Base-by-base conservation (phyloP, 2,329 filamentous ascomycete species). In the Pseudocercospora eumusae region DNA sequence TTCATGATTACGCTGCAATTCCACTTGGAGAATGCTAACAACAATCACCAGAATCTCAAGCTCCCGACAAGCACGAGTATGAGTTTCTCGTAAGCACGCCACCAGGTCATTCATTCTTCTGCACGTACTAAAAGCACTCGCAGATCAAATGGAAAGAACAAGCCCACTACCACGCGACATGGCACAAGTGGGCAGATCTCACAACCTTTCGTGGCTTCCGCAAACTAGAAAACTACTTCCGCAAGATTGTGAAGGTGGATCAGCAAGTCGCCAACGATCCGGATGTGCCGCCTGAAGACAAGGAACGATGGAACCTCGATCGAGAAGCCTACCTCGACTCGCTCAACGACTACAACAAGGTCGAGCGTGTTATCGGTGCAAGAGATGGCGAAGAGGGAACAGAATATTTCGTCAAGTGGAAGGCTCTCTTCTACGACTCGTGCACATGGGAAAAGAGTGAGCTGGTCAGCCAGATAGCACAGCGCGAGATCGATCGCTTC, bases 131-230 rank as follows among this genome's bases (percentile, higher is more conserved):
- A 74, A 66, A 53, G 42, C 53, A 36, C 54, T 18, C 83, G 70
- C 85, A 88, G 77, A 92, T 99, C 77, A 99, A 99, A 80, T 99
- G 96, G 95, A 91, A 97, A 77, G 91, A 89, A 68, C 91, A 92
- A 77, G 96, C 95, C 10, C 92, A 99, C 75, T 88, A 96, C 69
- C 95, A 99, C 79, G 91, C 96, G 60, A 96, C 92, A 0, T 99
- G 95, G 93, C 93, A 98, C 76, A 88, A 87, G 0, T 88, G 88
- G 62, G 87, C 91, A 59, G 84, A 82, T 20, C 84, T 97, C 27
- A 83, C 86, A 23, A 85, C 87, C 42, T 52, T 47, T 44, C 91
- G 91, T 65, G 93, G 95, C 64, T 88, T 89, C 68, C 90, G 93
- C 54, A 92, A 93, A 62, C 83, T 99, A 7, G 95, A 98, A 73